phyloP scores from a whole-genome alignment of 768 basidiomycete genomes.

The Omphalotus guepiniiformis region DNA sequence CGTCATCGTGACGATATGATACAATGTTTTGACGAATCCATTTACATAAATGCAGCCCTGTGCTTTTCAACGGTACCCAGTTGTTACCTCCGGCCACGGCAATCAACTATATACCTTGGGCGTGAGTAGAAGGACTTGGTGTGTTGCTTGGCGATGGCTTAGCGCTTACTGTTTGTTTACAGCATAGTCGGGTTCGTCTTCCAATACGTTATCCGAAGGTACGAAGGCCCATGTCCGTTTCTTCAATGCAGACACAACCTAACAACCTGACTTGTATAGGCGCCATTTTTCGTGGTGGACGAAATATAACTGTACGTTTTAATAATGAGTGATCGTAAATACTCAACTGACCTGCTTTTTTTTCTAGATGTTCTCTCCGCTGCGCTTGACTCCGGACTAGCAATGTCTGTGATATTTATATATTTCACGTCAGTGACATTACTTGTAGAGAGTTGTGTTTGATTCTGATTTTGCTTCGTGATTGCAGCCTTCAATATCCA shows the following conservation, averaged over 20 bases:
- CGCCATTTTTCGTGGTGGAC: conserved; percentile 66
- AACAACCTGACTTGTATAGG: not conserved
- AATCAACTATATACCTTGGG: conserved; percentile 82
- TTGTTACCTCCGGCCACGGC: conserved; percentile 81
- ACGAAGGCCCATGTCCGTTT: conserved; percentile 13
- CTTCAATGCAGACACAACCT: not conserved
- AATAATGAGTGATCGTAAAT: not conserved
- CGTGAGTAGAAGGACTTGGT: conserved; percentile 26
- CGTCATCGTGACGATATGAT: not conserved
- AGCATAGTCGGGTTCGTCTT: conserved; percentile 68
- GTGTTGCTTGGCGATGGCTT: not conserved
- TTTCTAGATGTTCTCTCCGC: conserved; percentile 58
- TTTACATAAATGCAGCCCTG: conserved; percentile 35
- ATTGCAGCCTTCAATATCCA: conserved; percentile 8
- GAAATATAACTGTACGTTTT: conserved; percentile 65
- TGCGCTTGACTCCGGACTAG: conserved; percentile 68
- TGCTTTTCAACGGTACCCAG: conserved; percentile 66
- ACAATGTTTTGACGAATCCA: not conserved
- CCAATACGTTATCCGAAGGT: conserved; percentile 64
- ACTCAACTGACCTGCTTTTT: conserved; percentile 22
- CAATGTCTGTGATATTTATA: conserved; percentile 47
- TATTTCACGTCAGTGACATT: conserved; percentile 38
- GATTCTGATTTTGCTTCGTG: not conserved
- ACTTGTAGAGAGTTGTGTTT: not conserved
- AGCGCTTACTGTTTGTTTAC: not conserved